Base-by-base conservation (phyloP, 2,329 filamentous ascomycete species). In the Sclerotinia glacialis region DNA sequence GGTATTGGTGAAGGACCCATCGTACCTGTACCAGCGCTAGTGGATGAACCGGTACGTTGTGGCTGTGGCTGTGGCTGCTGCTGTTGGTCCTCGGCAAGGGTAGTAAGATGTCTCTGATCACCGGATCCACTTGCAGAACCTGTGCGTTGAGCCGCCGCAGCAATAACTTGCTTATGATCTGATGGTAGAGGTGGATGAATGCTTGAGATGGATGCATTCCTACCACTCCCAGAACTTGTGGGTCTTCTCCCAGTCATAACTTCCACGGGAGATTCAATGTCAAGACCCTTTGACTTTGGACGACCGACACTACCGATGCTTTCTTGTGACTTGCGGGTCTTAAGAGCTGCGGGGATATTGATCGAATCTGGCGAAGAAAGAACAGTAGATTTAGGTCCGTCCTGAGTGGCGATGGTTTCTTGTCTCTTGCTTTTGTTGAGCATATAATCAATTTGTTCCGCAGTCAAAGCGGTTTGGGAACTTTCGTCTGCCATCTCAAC, bases 1-100 rank as follows among this genome's bases (percentile, higher is more conserved):
- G 93, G 92, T 73, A 91, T 83, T 52, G 86, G 77, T n/a, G 94
- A 94, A 58, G 94, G 94, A 3, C 90, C 92, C 93, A 97, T 97
- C 47, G 78, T 73, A 18, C 67, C 81, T 77, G 64, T 37, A 12
- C 58, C 78, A 71, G 37, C 80, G 23, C 72, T 72, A 53, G 59
- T 67, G 11, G 72, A 71, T 47, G 86, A 87, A 31, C 80, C 79
- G 34, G 83, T 82, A 69, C 87, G 88, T 73, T 85, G 82, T 64
- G 83, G 80, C 44, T 91, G 92, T 59, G 92, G 91, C 72, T 93
- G 89, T 72, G 92, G 91, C 72, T 93, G 89, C 72, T 94, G 86
- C 71, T 87, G 91, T 77, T 97, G 92, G 76, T 97, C 93, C 12
- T 82, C 73, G 50, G 64, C 31, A 37, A 61, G 58, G 9, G 64